phyloP scores from a whole-genome alignment of 192 early-diverging fungal species.

The Backusella circina region DNA sequence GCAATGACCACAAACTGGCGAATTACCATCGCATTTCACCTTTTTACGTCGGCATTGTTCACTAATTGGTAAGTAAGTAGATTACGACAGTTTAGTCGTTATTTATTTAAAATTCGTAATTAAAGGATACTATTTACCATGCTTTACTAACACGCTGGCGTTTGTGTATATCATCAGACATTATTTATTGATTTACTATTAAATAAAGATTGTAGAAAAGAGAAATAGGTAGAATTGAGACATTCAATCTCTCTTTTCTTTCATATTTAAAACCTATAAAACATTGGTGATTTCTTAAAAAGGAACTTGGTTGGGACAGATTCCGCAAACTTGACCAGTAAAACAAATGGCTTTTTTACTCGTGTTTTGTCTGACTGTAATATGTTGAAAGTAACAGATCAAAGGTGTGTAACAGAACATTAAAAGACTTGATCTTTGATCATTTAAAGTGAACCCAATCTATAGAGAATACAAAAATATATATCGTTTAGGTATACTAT shows the following conservation, averaged over 20 bases:
- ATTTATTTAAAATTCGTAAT: background rate
- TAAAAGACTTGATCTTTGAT: no score
- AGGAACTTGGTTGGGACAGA: background rate
- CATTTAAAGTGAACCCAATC: no score
- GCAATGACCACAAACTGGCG: conserved; percentile 69
- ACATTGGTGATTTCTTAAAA: background rate
- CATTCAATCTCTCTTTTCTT: background rate
- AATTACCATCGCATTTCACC: conserved; percentile 74
- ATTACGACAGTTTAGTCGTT: background rate
- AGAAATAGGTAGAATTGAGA: background rate
- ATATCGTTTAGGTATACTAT: no score
- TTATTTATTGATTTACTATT: background rate
- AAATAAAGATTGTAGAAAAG: background rate
- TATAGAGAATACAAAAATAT: no score
- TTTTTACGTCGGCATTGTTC: conserved; percentile 80
- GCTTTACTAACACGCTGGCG: conserved; percentile 32
- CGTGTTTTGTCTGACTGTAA: no score
- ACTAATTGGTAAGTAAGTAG: conserved; percentile 31
- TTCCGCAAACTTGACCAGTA: background rate
- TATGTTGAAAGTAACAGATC: no score
- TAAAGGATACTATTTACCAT: conserved; percentile 8
- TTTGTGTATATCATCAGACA: conserved; percentile 6
- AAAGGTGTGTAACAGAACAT: no score
- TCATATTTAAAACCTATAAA: background rate
- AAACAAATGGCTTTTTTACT: background rate